Evolutionary conservation across 371 early-diverging fungal genomes (phyloP), one percentile per base, ranked within the genome.

Genomic region (Dinochytrium kinnereticum): DNA sequence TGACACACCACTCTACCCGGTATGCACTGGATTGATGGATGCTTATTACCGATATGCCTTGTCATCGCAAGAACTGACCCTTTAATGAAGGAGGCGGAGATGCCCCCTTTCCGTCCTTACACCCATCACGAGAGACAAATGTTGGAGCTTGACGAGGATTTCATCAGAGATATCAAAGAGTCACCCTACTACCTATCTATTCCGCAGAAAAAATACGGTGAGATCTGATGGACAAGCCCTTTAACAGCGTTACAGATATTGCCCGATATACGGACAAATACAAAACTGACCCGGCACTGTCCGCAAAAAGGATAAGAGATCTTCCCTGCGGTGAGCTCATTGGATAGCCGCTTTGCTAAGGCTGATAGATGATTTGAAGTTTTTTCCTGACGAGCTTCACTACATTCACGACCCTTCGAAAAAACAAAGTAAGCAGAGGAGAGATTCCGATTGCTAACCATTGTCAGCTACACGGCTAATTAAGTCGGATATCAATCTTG

Each of bases 381-480:
- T 57, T 59, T 75, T 71, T 37, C 76, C 76, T 5, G 76, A 75
- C 19, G 76, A 75, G 38, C 68, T 75, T 40, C 71, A 70, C 26
- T 66, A 71, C 51, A 71, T 75, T 33, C 51, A 71, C 44, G 76
- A 75, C 49, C 71, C 76, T 5, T 34, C 40, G 19, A 75, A 71
- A 50, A 64, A 67, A 37, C 37, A 38, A 19, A n/a, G 76, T 75
- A 34, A 0, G 73, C 19, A 24, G 28, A n/a, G 44, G 19, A 28
- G 7, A 15, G 36, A 15, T 37, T 44, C 21, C 30, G 13, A 57
- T 17, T 68, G 31, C 15, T 24, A 68, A 2, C 10, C 7, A 13
- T 15, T 33, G 19, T 31, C 33, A 70, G 75, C 44, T 24, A 26
- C 51, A 17, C 57, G 64, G 65, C 37, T 53, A 44, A 53, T 64